These are phyloP conservation scores for Lipomyces anomalus DNA, from an alignment of 805 yeast genomes.

Conservation along the genomic window DNA sequence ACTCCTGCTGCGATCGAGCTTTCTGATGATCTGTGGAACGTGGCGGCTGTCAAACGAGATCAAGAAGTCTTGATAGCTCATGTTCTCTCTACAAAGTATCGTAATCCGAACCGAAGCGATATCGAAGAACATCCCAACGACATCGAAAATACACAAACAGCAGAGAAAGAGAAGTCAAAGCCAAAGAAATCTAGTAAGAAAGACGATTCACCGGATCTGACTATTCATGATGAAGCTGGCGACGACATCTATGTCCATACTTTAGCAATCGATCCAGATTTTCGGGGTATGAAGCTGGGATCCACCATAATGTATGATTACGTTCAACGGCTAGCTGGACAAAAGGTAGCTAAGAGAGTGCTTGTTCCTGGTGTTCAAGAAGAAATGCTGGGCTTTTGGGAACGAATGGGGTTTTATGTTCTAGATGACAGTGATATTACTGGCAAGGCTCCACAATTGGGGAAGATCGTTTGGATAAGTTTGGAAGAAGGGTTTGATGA, in stretches of 20 bases:
- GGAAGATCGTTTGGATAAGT: constrained; percentile 37
- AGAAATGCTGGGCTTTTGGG: constrained; percentile 67
- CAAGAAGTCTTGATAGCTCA: constrained; percentile 72
- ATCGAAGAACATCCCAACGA: constrained; percentile 2
- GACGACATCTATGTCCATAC: constrained; percentile 75
- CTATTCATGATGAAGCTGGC: constrained; percentile 74
- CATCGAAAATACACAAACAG: constrained; percentile 25
- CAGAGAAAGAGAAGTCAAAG: background rate
- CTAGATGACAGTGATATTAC: constrained; percentile 56
- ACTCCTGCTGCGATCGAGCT: background rate
- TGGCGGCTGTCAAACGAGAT: background rate
- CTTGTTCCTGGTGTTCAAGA: constrained; percentile 63
- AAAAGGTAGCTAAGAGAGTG: constrained; percentile 74
- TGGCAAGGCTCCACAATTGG: no score
- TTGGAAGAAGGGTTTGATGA: constrained; percentile 41
- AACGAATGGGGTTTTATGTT: constrained; percentile 62
- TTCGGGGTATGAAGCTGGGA: constrained; percentile 77
- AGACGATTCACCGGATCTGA: constrained; percentile 16
- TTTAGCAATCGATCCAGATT: constrained; percentile 65
- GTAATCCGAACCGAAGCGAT: constrained; percentile 12
- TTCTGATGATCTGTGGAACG: background rate
- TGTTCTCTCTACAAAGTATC: constrained; percentile 71
- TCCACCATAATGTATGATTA: constrained; percentile 80
- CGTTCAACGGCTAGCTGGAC: constrained; percentile 81
- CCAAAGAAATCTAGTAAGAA: constrained; percentile 12